These are phyloP conservation scores for Pseudogymnoascus sp. DNA, from an alignment of 2,329 filamentous ascomycete genomes.

Conservation along the genomic window DNA sequence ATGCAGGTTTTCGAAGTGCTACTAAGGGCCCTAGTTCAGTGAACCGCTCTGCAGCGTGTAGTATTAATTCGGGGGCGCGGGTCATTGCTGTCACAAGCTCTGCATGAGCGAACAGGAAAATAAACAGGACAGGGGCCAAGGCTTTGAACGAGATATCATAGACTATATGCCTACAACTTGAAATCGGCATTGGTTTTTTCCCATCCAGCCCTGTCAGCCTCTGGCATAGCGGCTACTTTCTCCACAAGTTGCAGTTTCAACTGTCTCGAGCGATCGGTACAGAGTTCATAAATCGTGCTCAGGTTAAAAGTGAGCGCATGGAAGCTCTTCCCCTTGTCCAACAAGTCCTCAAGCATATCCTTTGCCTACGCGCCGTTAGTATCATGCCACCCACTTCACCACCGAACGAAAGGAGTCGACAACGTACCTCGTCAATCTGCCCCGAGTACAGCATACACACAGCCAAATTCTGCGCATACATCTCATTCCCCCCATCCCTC, in stretches of 20 bases:
- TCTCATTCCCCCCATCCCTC: constrained; percentile 44
- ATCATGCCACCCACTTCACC: not conserved
- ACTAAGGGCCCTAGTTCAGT: no score
- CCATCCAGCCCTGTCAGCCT: constrained; percentile 50
- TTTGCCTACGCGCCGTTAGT: constrained; percentile 48
- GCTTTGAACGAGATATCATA: not conserved
- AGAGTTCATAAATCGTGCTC: constrained; percentile 84
- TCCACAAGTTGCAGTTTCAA: constrained; percentile 67
- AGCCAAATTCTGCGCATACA: constrained; percentile 73
- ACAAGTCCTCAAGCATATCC: constrained; percentile 56
- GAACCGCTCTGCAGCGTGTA: not conserved
- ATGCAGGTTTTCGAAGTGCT: not conserved
- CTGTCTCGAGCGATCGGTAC: constrained; percentile 64
- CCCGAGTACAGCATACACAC: constrained; percentile 80
- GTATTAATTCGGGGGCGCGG: not conserved
- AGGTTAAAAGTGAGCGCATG: constrained; percentile 83
- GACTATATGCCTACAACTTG: constrained; percentile 48
- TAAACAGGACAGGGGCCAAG: not conserved
- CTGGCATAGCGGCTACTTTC: constrained; percentile 52
- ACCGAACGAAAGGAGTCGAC: not conserved
- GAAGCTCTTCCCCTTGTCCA: constrained; percentile 58
- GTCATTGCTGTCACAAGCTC: not conserved
- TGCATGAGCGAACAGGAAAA: not conserved
- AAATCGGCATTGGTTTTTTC: constrained; percentile 68
- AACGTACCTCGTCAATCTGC: constrained; percentile 58